Percentiles rank a stretch among this genome's conserved stretches.
These are phyloP conservation scores for Suillus cothurnatus DNA, from an alignment of 768 basidiomycete genomes.

Conservation along the genomic window DNA sequence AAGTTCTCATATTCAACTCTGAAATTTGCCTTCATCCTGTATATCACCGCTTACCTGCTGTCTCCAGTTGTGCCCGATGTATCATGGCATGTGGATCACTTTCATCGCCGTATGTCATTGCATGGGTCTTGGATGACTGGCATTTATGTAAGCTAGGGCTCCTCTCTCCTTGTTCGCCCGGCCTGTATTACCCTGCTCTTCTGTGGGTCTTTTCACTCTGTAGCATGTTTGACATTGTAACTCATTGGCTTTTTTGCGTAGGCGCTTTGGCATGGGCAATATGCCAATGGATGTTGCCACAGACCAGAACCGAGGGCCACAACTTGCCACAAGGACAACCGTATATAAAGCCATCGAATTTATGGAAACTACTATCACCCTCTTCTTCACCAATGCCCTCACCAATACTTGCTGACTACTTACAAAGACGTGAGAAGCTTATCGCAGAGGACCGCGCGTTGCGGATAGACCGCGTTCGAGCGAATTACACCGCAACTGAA, in stretches of 20 bases:
- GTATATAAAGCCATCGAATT: background rate
- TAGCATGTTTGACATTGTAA: background rate
- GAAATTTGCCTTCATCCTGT: too few relatives aligned
- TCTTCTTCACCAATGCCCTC: background rate
- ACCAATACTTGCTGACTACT: constrained; percentile 12
- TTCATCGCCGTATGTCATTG: too few relatives aligned
- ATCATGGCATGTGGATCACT: too few relatives aligned
- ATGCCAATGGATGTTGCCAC: background rate
- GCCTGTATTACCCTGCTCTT: too few relatives aligned
- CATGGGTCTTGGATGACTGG: too few relatives aligned
- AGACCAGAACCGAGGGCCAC: background rate
- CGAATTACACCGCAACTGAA: constrained; percentile 41
- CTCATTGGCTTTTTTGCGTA: background rate
- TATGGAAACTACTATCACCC: too few relatives aligned
- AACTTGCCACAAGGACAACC: background rate
- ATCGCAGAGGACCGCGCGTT: constrained; percentile 48
- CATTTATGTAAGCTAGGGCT: too few relatives aligned
- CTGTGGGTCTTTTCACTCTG: background rate
- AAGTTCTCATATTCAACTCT: too few relatives aligned
- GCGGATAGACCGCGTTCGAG: constrained; percentile 43
- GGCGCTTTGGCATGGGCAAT: background rate
- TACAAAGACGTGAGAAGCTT: constrained; percentile 25
- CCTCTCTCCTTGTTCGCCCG: too few relatives aligned
- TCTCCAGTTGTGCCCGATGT: too few relatives aligned
- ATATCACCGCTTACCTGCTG: too few relatives aligned